phyloP scores from a whole-genome alignment of 2,329 filamentous ascomycete genomes.

The Lasiodiplodia sp. region DNA sequence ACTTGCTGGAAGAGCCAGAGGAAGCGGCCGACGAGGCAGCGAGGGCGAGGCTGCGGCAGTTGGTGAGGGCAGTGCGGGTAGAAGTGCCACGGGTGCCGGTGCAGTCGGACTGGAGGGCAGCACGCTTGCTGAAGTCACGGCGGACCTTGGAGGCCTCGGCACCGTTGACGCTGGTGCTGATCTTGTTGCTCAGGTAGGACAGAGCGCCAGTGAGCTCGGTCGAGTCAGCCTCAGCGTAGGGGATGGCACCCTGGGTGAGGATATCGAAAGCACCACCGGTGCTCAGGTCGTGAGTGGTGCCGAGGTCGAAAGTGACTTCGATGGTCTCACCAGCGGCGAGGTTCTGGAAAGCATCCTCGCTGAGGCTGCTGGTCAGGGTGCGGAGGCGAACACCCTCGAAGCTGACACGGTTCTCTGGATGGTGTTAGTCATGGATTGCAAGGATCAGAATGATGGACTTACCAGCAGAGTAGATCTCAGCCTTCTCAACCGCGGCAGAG shows the following conservation, averaged over 20 bases:
- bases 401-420: slow-evolving; percentile 48
- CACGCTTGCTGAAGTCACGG: slow-evolving; percentile 57
- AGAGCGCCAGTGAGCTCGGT: slow-evolving; percentile 64
- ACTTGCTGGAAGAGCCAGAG: slow-evolving; percentile 53
- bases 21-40: slow-evolving; percentile 61
- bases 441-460: background rate
- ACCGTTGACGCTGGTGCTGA: slow-evolving; percentile 64
- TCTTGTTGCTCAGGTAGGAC: slow-evolving; percentile 64
- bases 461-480: slow-evolving; percentile 32
- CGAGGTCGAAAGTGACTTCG: slow-evolving; percentile 62
- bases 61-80: slow-evolving; percentile 60
- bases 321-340: slow-evolving; percentile 58
- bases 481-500: slow-evolving; percentile 51
- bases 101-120: slow-evolving; percentile 56
- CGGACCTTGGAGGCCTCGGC: slow-evolving; percentile 61
- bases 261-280: slow-evolving; percentile 64
- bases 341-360: slow-evolving; percentile 58
- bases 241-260: slow-evolving; percentile 63
- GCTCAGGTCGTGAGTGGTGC: slow-evolving; percentile 61
- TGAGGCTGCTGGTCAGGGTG: slow-evolving; percentile 54
- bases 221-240: slow-evolving; percentile 61
- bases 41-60: slow-evolving; percentile 62
- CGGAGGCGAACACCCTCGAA: slow-evolving; percentile 64
- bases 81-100: slow-evolving; percentile 58
- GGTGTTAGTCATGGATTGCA: background rate